These are phyloP conservation scores for Phytophthora agathidicida DNA, from an alignment of 352 stramenopile species.

Conservation along the genomic window DNA sequence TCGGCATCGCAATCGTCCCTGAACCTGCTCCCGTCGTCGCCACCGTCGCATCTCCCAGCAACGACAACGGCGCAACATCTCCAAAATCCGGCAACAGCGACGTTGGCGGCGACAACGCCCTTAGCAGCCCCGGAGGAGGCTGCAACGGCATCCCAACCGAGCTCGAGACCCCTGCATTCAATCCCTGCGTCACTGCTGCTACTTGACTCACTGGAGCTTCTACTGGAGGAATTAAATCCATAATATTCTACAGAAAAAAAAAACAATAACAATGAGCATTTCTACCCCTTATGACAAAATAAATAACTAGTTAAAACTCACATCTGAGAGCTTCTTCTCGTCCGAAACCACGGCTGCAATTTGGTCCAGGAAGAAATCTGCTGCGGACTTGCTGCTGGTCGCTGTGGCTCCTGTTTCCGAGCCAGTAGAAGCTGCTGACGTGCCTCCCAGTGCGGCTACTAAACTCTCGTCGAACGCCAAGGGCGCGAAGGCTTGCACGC, in stretches of 20 bases:
- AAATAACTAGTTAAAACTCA: constrained; percentile 24
- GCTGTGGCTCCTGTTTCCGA: constrained; percentile 1
- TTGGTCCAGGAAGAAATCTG: constrained; percentile 76
- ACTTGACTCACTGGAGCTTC: constrained; percentile 40
- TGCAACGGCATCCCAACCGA: constrained; percentile 62
- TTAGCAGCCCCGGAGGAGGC: constrained; percentile 67
- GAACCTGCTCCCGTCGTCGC: constrained; percentile 11
- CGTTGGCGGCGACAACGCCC: constrained; percentile 72
- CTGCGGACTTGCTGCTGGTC: constrained; percentile 33
- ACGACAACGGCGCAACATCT: constrained; percentile 45
- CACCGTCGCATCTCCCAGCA: constrained; percentile 31
- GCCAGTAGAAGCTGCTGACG: not conserved
- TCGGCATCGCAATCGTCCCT: constrained; percentile 8
- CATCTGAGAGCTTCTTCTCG: constrained; percentile 84
- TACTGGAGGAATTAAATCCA: constrained; percentile 70
- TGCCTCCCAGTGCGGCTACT: constrained; percentile 37
- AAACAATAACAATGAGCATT: constrained; percentile 12
- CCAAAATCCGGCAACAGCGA: constrained; percentile 70
- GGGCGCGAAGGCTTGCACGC: constrained; percentile 35
- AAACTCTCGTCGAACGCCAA: constrained; percentile 69
- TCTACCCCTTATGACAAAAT: no score
- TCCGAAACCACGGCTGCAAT: constrained; percentile 71
- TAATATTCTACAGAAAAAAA: constrained; percentile 61
- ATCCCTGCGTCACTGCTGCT: constrained; percentile 4
- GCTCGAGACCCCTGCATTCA: constrained; percentile 9